Evolutionary conservation across 148 eudicot species (phyloP).

Genomic region (Nepenthes mirabilis): DNA sequence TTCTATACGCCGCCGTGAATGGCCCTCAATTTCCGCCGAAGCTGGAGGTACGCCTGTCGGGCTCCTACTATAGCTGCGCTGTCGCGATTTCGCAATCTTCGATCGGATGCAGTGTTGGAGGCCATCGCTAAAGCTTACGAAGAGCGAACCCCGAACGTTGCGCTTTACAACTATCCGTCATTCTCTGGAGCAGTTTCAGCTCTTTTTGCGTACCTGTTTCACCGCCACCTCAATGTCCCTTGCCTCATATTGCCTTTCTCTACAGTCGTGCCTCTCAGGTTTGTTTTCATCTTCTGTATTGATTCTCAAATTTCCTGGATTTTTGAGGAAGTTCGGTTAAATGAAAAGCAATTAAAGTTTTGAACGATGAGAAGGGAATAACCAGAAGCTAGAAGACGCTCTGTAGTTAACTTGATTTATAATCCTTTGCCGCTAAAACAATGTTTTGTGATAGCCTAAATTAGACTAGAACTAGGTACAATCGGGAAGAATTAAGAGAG

Average conservation of each 20-base stretch:
- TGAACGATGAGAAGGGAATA: too few relatives aligned
- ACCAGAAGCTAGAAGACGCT: too few relatives aligned
- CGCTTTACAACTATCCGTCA: constrained; percentile 75
- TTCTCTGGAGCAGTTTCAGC: constrained; percentile 85
- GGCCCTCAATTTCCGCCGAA: constrained; percentile 7
- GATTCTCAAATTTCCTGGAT: too few relatives aligned
- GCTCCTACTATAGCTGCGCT: not conserved
- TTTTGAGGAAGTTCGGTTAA: too few relatives aligned
- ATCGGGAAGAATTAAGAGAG: too few relatives aligned
- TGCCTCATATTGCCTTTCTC: constrained; percentile 80
- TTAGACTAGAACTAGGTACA: too few relatives aligned
- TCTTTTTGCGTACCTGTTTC: constrained; percentile 54
- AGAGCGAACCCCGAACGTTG: constrained; percentile 35
- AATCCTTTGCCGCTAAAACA: too few relatives aligned
- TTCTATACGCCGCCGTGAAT: not conserved
- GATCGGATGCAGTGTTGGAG: constrained; percentile 61
- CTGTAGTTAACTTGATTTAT: too few relatives aligned
- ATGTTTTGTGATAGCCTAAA: too few relatives aligned
- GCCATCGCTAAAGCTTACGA: constrained; percentile 45
- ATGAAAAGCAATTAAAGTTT: too few relatives aligned
- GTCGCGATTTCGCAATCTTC: constrained; percentile 23
- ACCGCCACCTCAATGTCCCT: constrained; percentile 24
- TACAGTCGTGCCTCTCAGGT: constrained; percentile 68
- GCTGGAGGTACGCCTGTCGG: not conserved
- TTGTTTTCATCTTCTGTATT: constrained; percentile 2